Base-by-base conservation (phyloP, 2,329 filamentous ascomycete species). In the Fonsecaea multimorphosa region DNA sequence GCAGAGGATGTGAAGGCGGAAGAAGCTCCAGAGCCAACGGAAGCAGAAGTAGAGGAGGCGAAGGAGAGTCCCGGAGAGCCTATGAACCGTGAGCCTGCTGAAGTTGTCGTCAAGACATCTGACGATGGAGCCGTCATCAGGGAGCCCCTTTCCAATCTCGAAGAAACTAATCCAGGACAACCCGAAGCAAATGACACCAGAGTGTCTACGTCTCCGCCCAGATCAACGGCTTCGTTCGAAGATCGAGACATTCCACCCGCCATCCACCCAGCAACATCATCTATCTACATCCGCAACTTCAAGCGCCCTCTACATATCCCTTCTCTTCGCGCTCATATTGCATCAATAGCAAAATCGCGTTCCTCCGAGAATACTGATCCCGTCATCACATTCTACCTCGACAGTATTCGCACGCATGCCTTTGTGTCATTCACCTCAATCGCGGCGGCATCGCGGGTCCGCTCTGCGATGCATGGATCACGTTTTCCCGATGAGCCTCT, bases 401-500 rank as follows among this genome's bases (percentile, higher is more conserved):
- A 98, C 76, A 83, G 85, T 34, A 91, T 98, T 73, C 89, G 91
- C 69, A 96, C 93, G 0, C 95, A 99, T 76, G 92, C 92, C 8
- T 91, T 97, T 74, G 90, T 89, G 40, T 81, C 86, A 27, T 94
- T 98, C 75, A 81, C 82, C 52, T 89, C 83, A 53, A 81, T 87
- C 9, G 82, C 88, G 2, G 89, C 90, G 2, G 95, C 95, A 3
- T 87, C 89, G 0, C 86, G 92, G 24, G 93, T 91, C 8, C 90
- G 94, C 56, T 85, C 87, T 9, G 85, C 86, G 1, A 82, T 98
- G 1, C 94, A 99, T 77, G 86, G 88, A 64, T 85, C 85, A 24
- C 85, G 93, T 38, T 98, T 93, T 92, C 94, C 94, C 0, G 87
- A 93, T 65, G 94, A 98, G 78, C 87, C 89, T 65, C 91, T 89